These are phyloP conservation scores for Lachancea nothofagi DNA, from an alignment of 805 yeast genomes.

Conservation along the genomic window DNA sequence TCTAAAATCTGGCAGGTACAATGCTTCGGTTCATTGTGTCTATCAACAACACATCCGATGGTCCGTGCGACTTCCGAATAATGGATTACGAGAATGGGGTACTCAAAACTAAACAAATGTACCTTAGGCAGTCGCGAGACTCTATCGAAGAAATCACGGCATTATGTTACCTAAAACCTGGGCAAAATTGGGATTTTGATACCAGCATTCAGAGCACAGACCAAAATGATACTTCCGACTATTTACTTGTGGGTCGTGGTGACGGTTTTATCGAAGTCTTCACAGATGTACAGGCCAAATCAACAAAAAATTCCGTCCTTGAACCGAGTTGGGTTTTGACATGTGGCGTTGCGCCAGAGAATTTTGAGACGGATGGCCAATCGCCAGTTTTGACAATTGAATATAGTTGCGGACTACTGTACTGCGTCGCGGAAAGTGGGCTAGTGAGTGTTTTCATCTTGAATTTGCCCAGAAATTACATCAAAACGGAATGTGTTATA, in stretches of 20 bases:
- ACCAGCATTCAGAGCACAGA: constrained; percentile 4
- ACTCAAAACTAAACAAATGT: constrained; percentile 13
- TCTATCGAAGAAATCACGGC: constrained; percentile 18
- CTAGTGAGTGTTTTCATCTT: constrained; percentile 21
- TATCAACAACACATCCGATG: constrained; percentile 20
- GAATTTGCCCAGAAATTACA: constrained; percentile 25
- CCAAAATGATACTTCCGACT: constrained; percentile 22
- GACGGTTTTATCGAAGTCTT: constrained; percentile 29
- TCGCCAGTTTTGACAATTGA: constrained; percentile 22
- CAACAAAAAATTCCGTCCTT: constrained; percentile 10
- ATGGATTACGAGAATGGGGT: constrained; percentile 16
- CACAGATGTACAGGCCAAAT: constrained; percentile 20
- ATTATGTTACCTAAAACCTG: constrained; percentile 26
- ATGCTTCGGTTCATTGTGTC: constrained; percentile 19
- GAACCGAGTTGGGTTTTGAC: constrained; percentile 19
- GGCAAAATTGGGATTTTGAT: constrained; percentile 10
- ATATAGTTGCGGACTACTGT: constrained; percentile 23
- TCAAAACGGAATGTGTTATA: constrained; percentile 16
- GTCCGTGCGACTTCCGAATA: constrained; percentile 21
- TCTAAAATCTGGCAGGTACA: too few relatives aligned
- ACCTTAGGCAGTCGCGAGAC: background rate
- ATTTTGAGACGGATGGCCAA: constrained; percentile 10
- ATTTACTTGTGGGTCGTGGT: constrained; percentile 25
- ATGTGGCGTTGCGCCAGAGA: constrained; percentile 17
- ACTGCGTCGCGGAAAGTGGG: constrained; percentile 25